Base-by-base conservation (phyloP, 106 monocot species). In the Hemerocallis citrina region DNA sequence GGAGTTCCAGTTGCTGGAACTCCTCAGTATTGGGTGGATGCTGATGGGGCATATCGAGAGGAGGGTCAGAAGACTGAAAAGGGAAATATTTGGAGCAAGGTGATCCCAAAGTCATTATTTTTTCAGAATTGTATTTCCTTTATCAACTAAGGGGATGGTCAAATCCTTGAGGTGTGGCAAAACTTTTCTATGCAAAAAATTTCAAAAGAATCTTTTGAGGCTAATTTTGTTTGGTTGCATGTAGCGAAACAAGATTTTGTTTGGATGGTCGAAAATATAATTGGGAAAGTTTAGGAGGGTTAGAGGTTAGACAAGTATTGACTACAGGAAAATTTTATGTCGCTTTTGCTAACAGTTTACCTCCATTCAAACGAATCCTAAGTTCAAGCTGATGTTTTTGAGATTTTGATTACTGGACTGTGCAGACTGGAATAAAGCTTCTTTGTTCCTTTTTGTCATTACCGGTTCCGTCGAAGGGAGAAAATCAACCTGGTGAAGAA, bases 31-130 rank as follows among this genome's bases (percentile, higher is more conserved):
- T 91, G 96, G 96, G 70, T 98, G 64, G 88, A 98, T 85, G 68
- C 96, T 68, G 96, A 98, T 82, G 96, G 96, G n/a, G 72, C 91
- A 16, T 98, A 98, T 71, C 84, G 81, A 60, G 96, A 98, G 59
- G 96, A 98, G 69, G 96, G 96, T 3, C 87, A 87, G 51, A 98
- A 84, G 68, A 88, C 79, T 57, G 77, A 84, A 49, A 91, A 82
- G 58, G 96, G 91, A 15, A 67, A 78, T 22, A 74, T 85, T 42
- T 98, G 96, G 96, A 72, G 68, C 49, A 91, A 79, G 95, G 95
- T 96, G 42, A 58, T 41, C 34, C 25, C 27, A 0, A 3, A 24
- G 41, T 50, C 7, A 10, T 50, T 27, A 8, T 50, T 27, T 24
- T 50, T 50, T 1, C 13, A 12, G 13, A 1, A 19, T 45, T 29